phyloP scores from a whole-genome alignment of 108 stramenopile genomes.

The Cylindrotheca closterium region DNA sequence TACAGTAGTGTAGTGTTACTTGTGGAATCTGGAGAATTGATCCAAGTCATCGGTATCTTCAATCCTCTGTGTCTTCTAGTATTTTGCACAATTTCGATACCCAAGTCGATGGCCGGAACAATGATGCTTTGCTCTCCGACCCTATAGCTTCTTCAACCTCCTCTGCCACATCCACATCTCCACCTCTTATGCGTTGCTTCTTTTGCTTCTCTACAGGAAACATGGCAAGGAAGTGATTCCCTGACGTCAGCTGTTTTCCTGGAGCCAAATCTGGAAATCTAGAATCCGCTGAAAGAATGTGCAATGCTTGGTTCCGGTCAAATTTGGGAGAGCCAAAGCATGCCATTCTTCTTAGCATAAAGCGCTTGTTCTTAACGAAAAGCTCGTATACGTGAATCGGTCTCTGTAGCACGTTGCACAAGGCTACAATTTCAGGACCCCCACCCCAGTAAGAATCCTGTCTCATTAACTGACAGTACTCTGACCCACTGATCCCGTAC shows the following conservation, averaged over 20 bases:
- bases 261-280: conserved; percentile 89
- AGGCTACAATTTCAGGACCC: conserved; percentile 95
- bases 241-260: conserved; percentile 60
- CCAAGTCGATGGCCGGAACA: too few species aligned
- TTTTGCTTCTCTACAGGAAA: conserved; percentile 49
- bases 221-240: conserved; percentile 95
- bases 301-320: conserved; percentile 68
- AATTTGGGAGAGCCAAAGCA: conserved; percentile 92
- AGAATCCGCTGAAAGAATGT: conserved; percentile 79
- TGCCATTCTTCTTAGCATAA: conserved; percentile 88
- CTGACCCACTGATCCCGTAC: conserved; percentile 72
- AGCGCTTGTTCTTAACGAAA: conserved; percentile 25
- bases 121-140: too few species aligned
- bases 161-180: conserved; percentile 1
- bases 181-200: conserved; percentile 19
- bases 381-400: conserved; percentile 96
- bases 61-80: neutral
- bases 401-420: conserved; percentile 86
- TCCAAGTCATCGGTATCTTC: neutral
- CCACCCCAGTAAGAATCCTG: conserved; percentile 95
- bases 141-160: too few species aligned
- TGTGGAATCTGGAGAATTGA: neutral
- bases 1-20: neutral
- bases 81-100: too few species aligned
- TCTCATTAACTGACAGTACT: conserved; percentile 88